Percentiles rank a stretch among this genome's conserved stretches.
These are phyloP conservation scores for Cronartium quercuum DNA, from an alignment of 1,284 basidiomycete species.

Conservation along the genomic window DNA sequence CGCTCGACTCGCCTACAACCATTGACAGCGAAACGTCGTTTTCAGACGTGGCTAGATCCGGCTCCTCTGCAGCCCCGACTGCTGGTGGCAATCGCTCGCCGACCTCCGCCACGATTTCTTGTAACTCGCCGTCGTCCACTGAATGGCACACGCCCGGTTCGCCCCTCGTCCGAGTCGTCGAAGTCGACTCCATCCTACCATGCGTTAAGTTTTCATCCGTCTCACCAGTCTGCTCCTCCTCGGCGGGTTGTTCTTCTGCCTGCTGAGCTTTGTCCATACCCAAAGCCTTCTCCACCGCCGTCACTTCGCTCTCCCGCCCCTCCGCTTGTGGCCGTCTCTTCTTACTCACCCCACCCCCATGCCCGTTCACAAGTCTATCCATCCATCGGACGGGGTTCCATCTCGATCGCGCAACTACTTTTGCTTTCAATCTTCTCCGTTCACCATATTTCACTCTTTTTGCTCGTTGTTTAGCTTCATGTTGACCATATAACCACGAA, in stretches of 20 bases:
- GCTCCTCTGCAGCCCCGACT: background rate
- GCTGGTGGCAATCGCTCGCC: background rate
- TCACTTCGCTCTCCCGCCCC: background rate
- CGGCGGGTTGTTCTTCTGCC: background rate
- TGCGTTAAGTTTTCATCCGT: background rate
- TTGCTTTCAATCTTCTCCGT: constrained; percentile 15
- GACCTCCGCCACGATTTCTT: background rate
- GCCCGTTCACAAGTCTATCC: too few species aligned
- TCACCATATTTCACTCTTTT: background rate
- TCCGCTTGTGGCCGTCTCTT: too few species aligned
- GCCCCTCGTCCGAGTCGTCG: background rate
- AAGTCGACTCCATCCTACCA: constrained; percentile 1
- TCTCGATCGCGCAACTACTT: background rate
- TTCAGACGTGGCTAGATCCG: background rate
- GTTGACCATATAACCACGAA: constrained; percentile 6
- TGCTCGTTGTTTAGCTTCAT: background rate
- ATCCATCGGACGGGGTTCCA: too few species aligned
- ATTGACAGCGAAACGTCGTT: background rate
- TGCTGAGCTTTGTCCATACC: background rate
- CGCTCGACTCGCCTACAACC: background rate
- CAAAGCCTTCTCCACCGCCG: background rate
- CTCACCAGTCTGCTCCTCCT: background rate
- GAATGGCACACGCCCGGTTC: background rate
- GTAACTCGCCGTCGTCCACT: background rate
- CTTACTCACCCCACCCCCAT: too few species aligned